Evolutionary conservation across 352 stramenopile genomes (phyloP), one percentile per base, ranked within the genome.

Genomic region (Globisporangium nunn): DNA sequence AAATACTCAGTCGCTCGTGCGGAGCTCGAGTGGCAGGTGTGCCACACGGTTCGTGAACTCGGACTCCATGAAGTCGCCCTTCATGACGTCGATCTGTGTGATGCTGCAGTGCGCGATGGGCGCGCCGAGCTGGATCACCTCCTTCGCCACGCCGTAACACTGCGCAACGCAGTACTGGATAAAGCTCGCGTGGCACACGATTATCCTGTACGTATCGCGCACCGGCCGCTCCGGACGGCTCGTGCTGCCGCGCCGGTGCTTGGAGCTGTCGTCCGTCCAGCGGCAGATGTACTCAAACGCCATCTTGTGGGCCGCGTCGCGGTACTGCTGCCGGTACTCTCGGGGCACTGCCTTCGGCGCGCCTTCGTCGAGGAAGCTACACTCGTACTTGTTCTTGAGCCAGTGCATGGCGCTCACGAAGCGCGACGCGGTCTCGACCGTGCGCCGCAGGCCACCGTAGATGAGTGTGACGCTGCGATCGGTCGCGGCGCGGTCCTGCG

Each of bases 151-250:
- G 15, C 73, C 58, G 65, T 87, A 81, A 53, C 70, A 85, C 58
- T 74, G 68, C 33, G 81, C 75, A 52, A 91, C 66, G 48, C 75
- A 89, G 58, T 81, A 85, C 63, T 91, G 75, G 50, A 88, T 79
- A 63, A 91, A 88, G 67, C 81, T 91, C 35, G 79, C 76, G 64
- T 91, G 81, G 47, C 77, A 84, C 51, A 91, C 80, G 12, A 89
- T 33, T 47, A 91, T 72, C 64, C 86, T 86, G 54, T 77, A 89
- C 54, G 74, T 81, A 41, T 89, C 79, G 1, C 29, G 45, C 29
- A 47, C 18, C 3, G 47, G 56, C 14, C 46, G 23, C 7, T 52
- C 37, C 2, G 29, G 37, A 3, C 29, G 33, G 30, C 53, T 12
- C 5, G 52, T 6, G 2, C 53, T 49, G 12, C 67, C 66, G 29